Evolutionary conservation across 2,329 filamentous ascomycete species (phyloP).

Genomic region (Alternaria longipes): DNA sequence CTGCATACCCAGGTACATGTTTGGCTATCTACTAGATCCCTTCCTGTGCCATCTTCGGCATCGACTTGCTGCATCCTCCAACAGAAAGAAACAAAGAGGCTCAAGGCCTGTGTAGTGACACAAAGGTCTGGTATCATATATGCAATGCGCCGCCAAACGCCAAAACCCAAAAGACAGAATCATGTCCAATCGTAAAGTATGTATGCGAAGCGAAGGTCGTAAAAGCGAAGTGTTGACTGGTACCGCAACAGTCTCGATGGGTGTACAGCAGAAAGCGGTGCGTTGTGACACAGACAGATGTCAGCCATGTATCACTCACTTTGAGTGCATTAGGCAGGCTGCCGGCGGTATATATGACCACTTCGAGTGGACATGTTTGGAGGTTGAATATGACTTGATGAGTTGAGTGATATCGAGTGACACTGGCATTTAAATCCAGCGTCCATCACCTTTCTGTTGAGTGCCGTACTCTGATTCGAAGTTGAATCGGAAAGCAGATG

Average conservation of each 20-base stretch:
- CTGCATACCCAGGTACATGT: constrained; percentile 12
- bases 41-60: constrained; percentile 8
- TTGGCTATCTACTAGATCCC: constrained; percentile 11
- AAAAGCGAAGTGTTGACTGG: constrained; percentile 29
- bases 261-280: constrained; percentile 22
- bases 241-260: neutral
- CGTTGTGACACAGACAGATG: constrained; percentile 20
- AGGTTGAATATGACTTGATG: neutral
- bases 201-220: constrained; percentile 28
- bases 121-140: constrained; percentile 52
- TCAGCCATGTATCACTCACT: constrained; percentile 15
- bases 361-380: neutral
- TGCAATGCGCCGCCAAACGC: constrained; percentile 38
- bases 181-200: constrained; percentile 45
- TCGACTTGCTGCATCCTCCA: constrained; percentile 8
- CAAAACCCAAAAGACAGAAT: constrained; percentile 38
- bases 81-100: constrained; percentile 30
- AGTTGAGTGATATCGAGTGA: neutral
- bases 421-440: constrained; percentile 29
- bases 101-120: constrained; percentile 43
- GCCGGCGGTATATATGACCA: constrained; percentile 4
- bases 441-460: constrained; percentile 24
- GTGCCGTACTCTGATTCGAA: constrained; percentile 39
- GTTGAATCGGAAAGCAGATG: constrained; percentile 50
- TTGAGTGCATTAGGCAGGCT: constrained; percentile 2